Evolutionary conservation across 169 alveolate genomes (phyloP).

Genomic region (Cryptosporidium parvum): DNA sequence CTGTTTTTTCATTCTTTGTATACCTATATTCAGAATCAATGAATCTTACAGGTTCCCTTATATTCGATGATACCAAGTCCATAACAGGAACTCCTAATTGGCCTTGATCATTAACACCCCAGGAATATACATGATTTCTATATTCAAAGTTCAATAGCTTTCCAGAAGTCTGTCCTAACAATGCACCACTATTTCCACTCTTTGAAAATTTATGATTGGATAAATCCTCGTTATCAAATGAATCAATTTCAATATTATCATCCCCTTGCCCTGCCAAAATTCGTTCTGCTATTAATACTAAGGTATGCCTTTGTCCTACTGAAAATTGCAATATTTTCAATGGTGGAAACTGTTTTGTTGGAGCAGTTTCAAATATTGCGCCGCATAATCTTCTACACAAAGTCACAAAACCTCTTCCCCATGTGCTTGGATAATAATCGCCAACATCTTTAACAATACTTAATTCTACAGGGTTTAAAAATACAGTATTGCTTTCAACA

Average conservation of each 20-base stretch:
- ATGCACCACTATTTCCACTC: conserved; percentile 32
- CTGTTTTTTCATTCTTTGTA: conserved; percentile 34
- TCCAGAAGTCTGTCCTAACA: conserved; percentile 71
- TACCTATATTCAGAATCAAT: conserved; percentile 64
- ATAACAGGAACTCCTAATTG: conserved; percentile 54
- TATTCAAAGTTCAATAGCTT: conserved; percentile 66
- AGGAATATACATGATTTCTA: conserved; percentile 72
- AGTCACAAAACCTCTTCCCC: conserved; percentile 76
- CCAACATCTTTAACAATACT: conserved; percentile 49
- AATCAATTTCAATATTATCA: conserved; percentile 29
- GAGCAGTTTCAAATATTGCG: conserved; percentile 71
- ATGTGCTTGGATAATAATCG: conserved; percentile 73
- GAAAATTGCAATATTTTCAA: conserved; percentile 70
- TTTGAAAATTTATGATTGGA: not conserved
- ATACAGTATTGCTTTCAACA: conserved; percentile 74
- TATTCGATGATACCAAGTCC: conserved; percentile 52
- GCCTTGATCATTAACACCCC: conserved; percentile 73
- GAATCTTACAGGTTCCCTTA: conserved; percentile 54
- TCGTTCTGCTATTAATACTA: conserved; percentile 69
- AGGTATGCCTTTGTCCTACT: conserved; percentile 66
- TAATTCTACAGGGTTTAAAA: conserved; percentile 66
- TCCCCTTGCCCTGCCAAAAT: conserved; percentile 69
- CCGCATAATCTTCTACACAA: conserved; percentile 69
- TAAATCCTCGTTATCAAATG: conserved; percentile 34
- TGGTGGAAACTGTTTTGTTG: conserved; percentile 75